Conservation (phyloP, 31 red algal genomes). For the Porphyra umbilicalis region DNA sequence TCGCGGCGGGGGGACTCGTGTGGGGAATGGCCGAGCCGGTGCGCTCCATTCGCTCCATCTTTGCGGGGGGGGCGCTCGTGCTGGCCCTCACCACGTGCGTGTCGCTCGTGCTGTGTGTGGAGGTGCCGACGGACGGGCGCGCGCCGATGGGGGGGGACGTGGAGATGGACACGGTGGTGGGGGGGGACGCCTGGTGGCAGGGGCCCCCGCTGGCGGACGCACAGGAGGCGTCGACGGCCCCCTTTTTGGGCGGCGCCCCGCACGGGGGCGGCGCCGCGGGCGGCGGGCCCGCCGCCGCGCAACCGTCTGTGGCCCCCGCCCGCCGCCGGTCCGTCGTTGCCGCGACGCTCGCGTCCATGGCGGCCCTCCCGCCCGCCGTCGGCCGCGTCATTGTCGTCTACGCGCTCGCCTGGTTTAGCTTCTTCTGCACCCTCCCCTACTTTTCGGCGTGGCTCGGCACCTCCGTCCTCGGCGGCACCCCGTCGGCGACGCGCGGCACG, state of each 20-base stretch:
- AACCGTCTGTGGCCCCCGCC: neutral
- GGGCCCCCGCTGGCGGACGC: neutral
- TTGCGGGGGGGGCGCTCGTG: slow-evolving; percentile 27
- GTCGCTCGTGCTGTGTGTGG: slow-evolving; percentile 33
- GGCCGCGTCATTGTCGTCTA: slow-evolving; percentile 43
- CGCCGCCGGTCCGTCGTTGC: neutral
- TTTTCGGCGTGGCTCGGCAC: slow-evolving; percentile 58
- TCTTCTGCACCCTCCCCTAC: slow-evolving; percentile 49
- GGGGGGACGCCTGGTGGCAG: neutral
- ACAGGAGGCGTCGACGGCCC: neutral
- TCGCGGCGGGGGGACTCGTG: slow-evolving; percentile 45
- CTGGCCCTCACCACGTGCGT: slow-evolving; percentile 22
- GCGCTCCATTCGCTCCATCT: slow-evolving; percentile 20
- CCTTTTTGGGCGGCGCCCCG: neutral
- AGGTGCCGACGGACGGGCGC: slow-evolving; percentile 20
- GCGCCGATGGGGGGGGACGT: slow-evolving; percentile 3
- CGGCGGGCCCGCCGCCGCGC: neutral
- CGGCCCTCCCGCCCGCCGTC: slow-evolving; percentile 32
- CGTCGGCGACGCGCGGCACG: slow-evolving; percentile 27
- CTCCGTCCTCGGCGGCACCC: slow-evolving; percentile 48
- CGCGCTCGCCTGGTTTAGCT: slow-evolving; percentile 54
- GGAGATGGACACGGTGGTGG: slow-evolving; percentile 2
- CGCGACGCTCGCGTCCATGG: neutral
- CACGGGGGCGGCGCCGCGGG: neutral
- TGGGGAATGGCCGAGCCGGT: slow-evolving; percentile 56